A percentile compares a stretch with the other conserved stretches of the same genome.
Conservation (phyloP, 2,329 filamentous ascomycete species). For the Sporothrix globosa region DNA sequence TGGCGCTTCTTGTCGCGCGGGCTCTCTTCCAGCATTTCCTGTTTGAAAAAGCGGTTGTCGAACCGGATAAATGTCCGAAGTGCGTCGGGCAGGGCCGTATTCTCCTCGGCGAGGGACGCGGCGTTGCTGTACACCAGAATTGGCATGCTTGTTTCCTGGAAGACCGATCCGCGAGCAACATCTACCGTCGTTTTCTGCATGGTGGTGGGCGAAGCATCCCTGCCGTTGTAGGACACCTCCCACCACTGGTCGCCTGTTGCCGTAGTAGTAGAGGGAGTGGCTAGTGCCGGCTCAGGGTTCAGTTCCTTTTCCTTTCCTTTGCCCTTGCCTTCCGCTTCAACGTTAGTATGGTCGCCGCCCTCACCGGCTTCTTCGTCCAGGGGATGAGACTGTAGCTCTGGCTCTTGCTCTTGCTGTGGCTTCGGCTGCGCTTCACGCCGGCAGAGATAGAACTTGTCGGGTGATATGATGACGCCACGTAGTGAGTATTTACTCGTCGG, state of each 20-base stretch:
- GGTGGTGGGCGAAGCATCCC: slow-evolving; percentile 35
- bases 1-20: slow-evolving; percentile 40
- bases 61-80: slow-evolving; percentile 44
- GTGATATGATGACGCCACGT: slow-evolving; percentile 40
- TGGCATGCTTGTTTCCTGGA: slow-evolving; percentile 34
- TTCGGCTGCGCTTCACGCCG: slow-evolving; percentile 35
- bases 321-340: slow-evolving; percentile 28
- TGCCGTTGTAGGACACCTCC: slow-evolving; percentile 36
- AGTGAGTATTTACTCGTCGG: slow-evolving; percentile 41
- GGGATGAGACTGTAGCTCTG: background rate
- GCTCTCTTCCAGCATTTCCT: slow-evolving; percentile 40
- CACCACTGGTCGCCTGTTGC: slow-evolving; percentile 47
- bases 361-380: background rate
- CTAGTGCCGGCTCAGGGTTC: slow-evolving; percentile 43
- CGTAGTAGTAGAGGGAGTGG: slow-evolving; percentile 62
- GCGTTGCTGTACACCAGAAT: slow-evolving; percentile 43
- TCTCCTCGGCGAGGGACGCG: slow-evolving; percentile 39
- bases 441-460: slow-evolving; percentile 41
- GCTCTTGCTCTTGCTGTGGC: too few relatives aligned
- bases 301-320: background rate
- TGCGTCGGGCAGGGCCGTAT: slow-evolving; percentile 38
- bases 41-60: slow-evolving; percentile 45
- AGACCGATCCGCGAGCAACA: slow-evolving; percentile 36
- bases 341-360: background rate
- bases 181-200: slow-evolving; percentile 37